phyloP scores from a whole-genome alignment of 2,329 filamentous ascomycete genomes.

The Neurospora crassa region DNA sequence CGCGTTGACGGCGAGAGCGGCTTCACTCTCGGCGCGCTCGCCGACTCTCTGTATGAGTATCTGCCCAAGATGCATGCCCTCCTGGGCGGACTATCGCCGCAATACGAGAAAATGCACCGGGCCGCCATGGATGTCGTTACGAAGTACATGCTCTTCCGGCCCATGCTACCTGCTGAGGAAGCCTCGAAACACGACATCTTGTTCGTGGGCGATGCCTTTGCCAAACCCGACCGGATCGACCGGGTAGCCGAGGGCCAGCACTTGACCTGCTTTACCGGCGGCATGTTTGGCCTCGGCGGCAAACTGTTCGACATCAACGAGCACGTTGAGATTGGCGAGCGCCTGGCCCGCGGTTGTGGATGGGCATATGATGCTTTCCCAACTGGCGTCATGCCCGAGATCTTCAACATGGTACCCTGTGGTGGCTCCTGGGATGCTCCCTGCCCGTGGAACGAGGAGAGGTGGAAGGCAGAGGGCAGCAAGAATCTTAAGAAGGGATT shows the following conservation, averaged over 20 bases:
- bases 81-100: conserved; percentile 49
- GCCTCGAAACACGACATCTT: conserved; percentile 56
- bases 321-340: conserved; percentile 36
- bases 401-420: conserved; percentile 38
- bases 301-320: conserved; percentile 34
- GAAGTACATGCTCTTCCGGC: conserved; percentile 58
- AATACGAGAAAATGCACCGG: conserved; percentile 58
- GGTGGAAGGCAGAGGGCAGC: conserved; percentile 22
- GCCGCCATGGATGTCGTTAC: conserved; percentile 48
- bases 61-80: conserved; percentile 54
- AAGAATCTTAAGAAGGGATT: conserved; percentile 21
- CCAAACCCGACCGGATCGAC: conserved; percentile 16
- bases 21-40: conserved; percentile 45
- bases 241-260: conserved; percentile 30
- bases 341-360: conserved; percentile 44
- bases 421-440: conserved; percentile 17
- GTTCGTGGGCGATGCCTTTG: conserved; percentile 35
- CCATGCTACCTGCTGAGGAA: conserved; percentile 49
- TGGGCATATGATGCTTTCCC: conserved; percentile 48
- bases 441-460: conserved; percentile 26
- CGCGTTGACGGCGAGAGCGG: conserved; percentile 26
- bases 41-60: conserved; percentile 52
- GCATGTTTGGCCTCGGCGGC: conserved; percentile 36
- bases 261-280: conserved; percentile 38
- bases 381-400: conserved; percentile 50